Evolutionary conservation across 2,329 filamentous ascomycete genomes (phyloP).

Genomic region (Westerdykella sp.): DNA sequence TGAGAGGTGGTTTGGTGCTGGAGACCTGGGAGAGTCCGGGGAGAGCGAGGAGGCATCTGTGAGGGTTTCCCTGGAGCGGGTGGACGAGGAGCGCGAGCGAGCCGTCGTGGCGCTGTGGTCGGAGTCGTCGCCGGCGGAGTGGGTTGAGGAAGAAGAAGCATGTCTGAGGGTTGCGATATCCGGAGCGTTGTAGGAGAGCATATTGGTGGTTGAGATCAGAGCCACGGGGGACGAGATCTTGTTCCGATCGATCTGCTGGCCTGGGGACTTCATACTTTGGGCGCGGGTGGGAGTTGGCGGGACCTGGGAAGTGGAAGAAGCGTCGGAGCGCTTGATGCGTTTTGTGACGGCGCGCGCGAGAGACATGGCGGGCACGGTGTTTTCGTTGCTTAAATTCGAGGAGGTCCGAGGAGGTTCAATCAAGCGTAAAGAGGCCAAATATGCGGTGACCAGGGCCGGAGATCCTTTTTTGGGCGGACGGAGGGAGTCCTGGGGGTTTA

Average conservation of each 20-base stretch:
- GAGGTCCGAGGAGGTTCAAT: conserved; percentile 20
- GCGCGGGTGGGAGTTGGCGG: conserved; percentile 33
- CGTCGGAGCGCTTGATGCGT: conserved; percentile 54
- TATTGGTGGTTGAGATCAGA: conserved; percentile 90
- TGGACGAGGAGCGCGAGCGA: conserved; percentile 42
- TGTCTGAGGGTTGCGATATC: conserved; percentile 55
- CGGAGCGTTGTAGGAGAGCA: conserved; percentile 90
- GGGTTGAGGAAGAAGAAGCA: conserved; percentile 45
- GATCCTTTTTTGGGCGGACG: conserved; percentile 16
- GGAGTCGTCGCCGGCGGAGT: conserved; percentile 63
- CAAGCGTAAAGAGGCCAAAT: conserved; percentile 20
- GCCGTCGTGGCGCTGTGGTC: conserved; percentile 51
- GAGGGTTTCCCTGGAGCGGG: conserved; percentile 60
- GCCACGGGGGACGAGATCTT: conserved; percentile 86
- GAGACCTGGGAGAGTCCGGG: conserved; percentile 41
- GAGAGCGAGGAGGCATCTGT: conserved; percentile 57
- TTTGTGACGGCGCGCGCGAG: conserved; percentile 67
- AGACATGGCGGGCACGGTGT: conserved; percentile 41
- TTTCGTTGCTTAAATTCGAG: conserved; percentile 24
- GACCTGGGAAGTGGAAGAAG: conserved; percentile 16
- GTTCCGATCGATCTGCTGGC: conserved; percentile 49
- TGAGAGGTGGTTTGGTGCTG: conserved; percentile 51
- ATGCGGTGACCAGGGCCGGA: conserved; percentile 25
- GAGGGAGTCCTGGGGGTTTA: conserved; percentile 17
- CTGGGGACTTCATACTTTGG: conserved; percentile 43